Evolutionary conservation across 768 basidiomycete genomes (phyloP).

Genomic region (Mycena latifolia): DNA sequence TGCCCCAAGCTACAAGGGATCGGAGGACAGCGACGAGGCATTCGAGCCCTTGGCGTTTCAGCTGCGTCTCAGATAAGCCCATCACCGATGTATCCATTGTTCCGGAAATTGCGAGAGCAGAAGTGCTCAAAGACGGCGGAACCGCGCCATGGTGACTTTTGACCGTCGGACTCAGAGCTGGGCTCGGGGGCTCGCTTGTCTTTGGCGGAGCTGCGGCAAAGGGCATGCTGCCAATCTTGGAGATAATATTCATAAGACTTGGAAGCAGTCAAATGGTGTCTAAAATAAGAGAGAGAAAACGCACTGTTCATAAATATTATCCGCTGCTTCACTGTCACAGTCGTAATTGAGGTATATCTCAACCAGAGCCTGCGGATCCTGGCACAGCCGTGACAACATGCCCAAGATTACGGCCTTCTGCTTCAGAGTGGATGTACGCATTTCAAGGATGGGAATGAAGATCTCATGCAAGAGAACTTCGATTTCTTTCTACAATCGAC

Average conservation of each 20-base stretch:
- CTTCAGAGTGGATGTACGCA: slow-evolving; percentile 95
- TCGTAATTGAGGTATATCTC: slow-evolving; percentile 99
- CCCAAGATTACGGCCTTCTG: slow-evolving; percentile 94
- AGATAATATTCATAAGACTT: slow-evolving; percentile 95
- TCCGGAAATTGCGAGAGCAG: slow-evolving; percentile 73
- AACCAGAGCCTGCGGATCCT: slow-evolving; percentile 97
- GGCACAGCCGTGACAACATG: slow-evolving; percentile 89
- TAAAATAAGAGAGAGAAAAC: slow-evolving; percentile 42
- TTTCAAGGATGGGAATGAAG: slow-evolving; percentile 97
- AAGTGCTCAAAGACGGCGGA: slow-evolving; percentile 73
- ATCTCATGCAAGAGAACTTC: slow-evolving; percentile 99
- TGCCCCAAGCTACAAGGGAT: slow-evolving; percentile 94
- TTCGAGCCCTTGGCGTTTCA: slow-evolving; percentile 94
- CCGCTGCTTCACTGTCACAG: slow-evolving; percentile 93
- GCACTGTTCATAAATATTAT: slow-evolving; percentile 98
- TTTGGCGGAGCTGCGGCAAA: slow-evolving; percentile 62
- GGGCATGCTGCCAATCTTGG: slow-evolving; percentile 83
- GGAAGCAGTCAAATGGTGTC: slow-evolving; percentile 6
- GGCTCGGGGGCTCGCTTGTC: slow-evolving; percentile 69
- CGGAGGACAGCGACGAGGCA: slow-evolving; percentile 90
- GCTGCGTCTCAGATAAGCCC: slow-evolving; percentile 84
- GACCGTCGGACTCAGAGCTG: slow-evolving; percentile 65
- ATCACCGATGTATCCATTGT: slow-evolving; percentile 75
- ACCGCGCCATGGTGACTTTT: slow-evolving; percentile 53
- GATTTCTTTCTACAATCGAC: slow-evolving; percentile 88